Conservation (phyloP, 805 yeast genomes). For the Maudiozyma bulderi region DNA sequence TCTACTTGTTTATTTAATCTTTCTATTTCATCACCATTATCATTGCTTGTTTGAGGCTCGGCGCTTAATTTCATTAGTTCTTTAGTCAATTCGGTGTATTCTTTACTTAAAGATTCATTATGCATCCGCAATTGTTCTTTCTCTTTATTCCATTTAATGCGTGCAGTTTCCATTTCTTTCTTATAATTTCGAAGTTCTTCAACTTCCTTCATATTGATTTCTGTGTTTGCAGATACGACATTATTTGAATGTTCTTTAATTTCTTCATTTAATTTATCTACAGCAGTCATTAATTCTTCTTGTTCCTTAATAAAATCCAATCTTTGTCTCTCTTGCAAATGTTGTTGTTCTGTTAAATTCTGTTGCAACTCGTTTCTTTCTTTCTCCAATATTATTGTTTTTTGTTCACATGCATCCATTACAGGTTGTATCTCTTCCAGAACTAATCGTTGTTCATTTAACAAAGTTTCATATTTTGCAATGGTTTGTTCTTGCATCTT, state of each 20-base stretch:
- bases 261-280: conserved; percentile 26
- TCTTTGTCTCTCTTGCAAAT: conserved; percentile 18
- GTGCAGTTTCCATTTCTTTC: conserved; percentile 9
- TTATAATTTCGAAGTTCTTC: conserved; percentile 8
- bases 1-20: conserved; percentile 11
- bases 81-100: conserved; percentile 18
- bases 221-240: neutral
- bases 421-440: conserved; percentile 27
- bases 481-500: conserved; percentile 17
- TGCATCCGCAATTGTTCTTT: conserved; percentile 23
- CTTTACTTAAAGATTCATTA: conserved; percentile 21
- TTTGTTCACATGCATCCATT: conserved; percentile 25
- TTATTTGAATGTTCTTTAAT: conserved; percentile 15
- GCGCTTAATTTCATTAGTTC: conserved; percentile 12
- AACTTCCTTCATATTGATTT: conserved; percentile 6
- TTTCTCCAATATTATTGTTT: conserved; percentile 25
- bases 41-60: neutral
- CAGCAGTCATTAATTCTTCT: conserved; percentile 25
- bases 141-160: conserved; percentile 20
- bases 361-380: conserved; percentile 16
- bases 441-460: conserved; percentile 26
- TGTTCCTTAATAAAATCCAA: conserved; percentile 23
- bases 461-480: conserved; percentile 17
- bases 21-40: conserved; percentile 2
- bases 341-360: conserved; percentile 19